Evolutionary conservation across 2,329 filamentous ascomycete genomes (phyloP).

Genomic region (Cercospora beticola): DNA sequence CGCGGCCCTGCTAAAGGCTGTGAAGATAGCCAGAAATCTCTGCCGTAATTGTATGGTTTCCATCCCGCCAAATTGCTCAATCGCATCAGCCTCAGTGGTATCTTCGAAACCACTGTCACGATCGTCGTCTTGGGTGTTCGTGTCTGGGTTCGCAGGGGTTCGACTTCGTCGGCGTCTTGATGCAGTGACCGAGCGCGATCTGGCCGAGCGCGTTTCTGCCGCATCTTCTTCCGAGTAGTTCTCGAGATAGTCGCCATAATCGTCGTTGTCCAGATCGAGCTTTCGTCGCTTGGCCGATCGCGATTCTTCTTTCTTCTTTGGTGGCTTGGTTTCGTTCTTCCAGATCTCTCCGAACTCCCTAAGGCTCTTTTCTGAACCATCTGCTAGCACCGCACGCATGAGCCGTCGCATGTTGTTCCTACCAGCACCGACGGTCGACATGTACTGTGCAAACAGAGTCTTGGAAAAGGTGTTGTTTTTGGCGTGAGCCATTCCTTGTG

Average conservation of each 20-base stretch:
- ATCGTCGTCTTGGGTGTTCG: constrained; percentile 11
- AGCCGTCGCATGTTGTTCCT: constrained; percentile 53
- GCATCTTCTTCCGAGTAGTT: constrained; percentile 31
- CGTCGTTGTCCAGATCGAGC: constrained; percentile 55
- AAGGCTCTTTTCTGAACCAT: constrained; percentile 55
- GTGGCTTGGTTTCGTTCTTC: constrained; percentile 60
- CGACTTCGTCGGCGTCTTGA: constrained; percentile 10
- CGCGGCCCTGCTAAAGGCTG: constrained; percentile 34
- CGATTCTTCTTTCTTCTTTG: constrained; percentile 48
- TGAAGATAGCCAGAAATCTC: constrained; percentile 59
- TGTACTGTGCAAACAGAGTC: constrained; percentile 63
- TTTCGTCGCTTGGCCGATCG: constrained; percentile 56
- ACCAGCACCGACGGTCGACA: constrained; percentile 43
- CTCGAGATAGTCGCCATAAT: constrained; percentile 40
- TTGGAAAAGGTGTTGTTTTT: constrained; percentile 43
- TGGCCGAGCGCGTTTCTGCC: constrained; percentile 14
- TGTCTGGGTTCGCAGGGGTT: neutral
- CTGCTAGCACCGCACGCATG: constrained; percentile 66
- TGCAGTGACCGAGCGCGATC: constrained; percentile 20
- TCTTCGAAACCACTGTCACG: constrained; percentile 7
- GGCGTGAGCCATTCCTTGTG: constrained; percentile 23
- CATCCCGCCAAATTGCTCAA: constrained; percentile 38
- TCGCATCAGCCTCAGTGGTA: neutral
- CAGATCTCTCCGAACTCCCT: constrained; percentile 66
- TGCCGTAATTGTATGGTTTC: constrained; percentile 63